Conservation (phyloP, 129 eudicot species). For the Silybum marianum region DNA sequence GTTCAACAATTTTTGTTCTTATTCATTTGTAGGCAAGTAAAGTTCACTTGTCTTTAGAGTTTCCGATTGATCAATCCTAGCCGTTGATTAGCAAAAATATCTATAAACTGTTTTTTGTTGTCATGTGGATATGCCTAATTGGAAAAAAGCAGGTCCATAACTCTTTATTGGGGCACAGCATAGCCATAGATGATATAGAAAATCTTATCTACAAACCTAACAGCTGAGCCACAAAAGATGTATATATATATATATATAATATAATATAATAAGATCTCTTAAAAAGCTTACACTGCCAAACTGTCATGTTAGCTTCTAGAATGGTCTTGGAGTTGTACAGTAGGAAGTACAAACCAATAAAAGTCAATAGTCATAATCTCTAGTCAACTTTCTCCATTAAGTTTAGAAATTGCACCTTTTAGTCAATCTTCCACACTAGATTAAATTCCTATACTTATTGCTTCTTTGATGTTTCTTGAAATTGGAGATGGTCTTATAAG, state of each 20-base stretch:
- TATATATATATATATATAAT: too few species aligned
- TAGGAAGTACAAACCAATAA: neutral
- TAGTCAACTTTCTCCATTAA: neutral
- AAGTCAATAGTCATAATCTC: neutral
- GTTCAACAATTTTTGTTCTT: slow-evolving; percentile 7
- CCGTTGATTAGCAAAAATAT: slow-evolving; percentile 9
- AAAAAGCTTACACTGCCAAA: neutral
- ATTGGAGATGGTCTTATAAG: neutral
- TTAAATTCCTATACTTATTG: neutral
- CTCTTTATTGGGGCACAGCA: slow-evolving; percentile 1
- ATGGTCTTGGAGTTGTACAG: neutral
- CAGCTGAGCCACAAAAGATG: neutral
- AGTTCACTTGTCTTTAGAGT: slow-evolving; percentile 3
- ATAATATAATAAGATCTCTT: neutral
- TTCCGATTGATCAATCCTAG: slow-evolving; percentile 8
- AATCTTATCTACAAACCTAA: neutral
- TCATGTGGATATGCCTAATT: slow-evolving; percentile 26
- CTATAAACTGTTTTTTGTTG: slow-evolving; percentile 10
- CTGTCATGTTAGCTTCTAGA: neutral
- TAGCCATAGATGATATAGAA: neutral
- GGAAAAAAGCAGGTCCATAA: slow-evolving; percentile 15
- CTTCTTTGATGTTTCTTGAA: neutral
- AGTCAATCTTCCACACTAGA: neutral
- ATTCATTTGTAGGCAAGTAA: slow-evolving; percentile 17
- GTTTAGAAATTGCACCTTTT: neutral